These are phyloP conservation scores for Trichoderma asperellum DNA, from an alignment of 2,329 filamentous ascomycete species.

Conservation along the genomic window DNA sequence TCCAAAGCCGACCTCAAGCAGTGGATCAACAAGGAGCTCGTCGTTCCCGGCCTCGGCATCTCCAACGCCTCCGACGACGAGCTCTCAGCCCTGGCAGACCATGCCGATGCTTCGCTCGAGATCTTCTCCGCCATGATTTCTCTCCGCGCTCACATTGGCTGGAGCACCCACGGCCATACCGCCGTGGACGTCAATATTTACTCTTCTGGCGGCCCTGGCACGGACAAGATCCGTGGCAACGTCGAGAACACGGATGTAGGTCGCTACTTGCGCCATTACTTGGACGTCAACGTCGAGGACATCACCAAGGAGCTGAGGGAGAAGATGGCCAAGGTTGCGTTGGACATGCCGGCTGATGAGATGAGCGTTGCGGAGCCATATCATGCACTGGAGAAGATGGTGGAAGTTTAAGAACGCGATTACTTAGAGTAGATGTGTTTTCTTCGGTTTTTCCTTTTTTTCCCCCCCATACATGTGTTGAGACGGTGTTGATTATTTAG, in stretches of 20 bases:
- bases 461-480: not conserved
- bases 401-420: not conserved
- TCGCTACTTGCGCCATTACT: constrained; percentile 75
- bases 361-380: not conserved
- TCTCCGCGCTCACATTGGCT: constrained; percentile 84
- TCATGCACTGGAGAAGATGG: constrained; percentile 3
- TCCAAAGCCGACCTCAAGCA: constrained; percentile 51
- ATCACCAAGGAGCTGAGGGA: constrained; percentile 76
- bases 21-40: constrained; percentile 71
- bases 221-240: constrained; percentile 74
- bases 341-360: not conserved
- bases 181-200: constrained; percentile 98
- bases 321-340: constrained; percentile 44
- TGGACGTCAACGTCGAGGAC: constrained; percentile 75
- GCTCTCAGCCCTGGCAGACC: constrained; percentile 65
- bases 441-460: not conserved
- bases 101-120: constrained; percentile 57
- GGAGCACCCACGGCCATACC: constrained; percentile 91
- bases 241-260: constrained; percentile 95
- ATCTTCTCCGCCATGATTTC: constrained; percentile 85
- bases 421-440: not conserved
- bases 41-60: constrained; percentile 76
- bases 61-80: constrained; percentile 72
- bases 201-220: constrained; percentile 69
- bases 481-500: not conserved